Conservation (phyloP, 208 protist genomes). For the Leishmania amazonensis region DNA sequence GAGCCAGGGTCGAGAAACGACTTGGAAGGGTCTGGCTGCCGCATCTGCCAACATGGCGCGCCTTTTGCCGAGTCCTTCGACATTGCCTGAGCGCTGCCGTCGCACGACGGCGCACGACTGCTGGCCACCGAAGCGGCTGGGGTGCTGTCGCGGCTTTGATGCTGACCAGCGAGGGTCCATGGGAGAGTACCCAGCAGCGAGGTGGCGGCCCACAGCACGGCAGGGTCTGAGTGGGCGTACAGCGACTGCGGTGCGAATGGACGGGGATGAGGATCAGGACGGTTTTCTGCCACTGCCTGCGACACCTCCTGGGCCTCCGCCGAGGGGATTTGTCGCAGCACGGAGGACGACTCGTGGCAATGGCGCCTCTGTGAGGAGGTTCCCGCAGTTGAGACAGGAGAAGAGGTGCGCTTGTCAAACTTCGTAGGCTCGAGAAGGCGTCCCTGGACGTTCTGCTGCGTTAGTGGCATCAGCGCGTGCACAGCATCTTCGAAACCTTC, state of each 20-base stretch:
- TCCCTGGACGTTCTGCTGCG: neutral
- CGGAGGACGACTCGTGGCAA: neutral
- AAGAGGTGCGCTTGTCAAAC: neutral
- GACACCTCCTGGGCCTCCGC: neutral
- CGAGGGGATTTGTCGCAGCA: neutral
- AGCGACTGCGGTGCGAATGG: neutral
- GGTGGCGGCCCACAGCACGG: constrained; percentile 27
- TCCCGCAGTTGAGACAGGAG: neutral
- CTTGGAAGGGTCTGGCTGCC: neutral
- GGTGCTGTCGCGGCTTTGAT: constrained; percentile 14
- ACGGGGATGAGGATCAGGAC: neutral
- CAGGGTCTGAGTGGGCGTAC: neutral
- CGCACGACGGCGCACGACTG: constrained; percentile 25
- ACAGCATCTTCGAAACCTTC: neutral
- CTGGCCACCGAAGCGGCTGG: constrained; percentile 10
- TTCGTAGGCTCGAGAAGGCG: neutral
- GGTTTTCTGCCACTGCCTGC: neutral
- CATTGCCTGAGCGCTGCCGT: constrained; percentile 4
- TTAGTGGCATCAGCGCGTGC: neutral
- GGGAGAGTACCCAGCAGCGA: constrained; percentile 27
- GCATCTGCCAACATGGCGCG: neutral
- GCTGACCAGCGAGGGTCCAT: constrained; percentile 18
- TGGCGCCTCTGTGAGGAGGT: neutral
- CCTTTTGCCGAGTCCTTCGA: neutral
- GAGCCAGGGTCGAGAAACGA: neutral